Evolutionary conservation across 1,284 basidiomycete species (phyloP).

Genomic region (Marasmius sp.): DNA sequence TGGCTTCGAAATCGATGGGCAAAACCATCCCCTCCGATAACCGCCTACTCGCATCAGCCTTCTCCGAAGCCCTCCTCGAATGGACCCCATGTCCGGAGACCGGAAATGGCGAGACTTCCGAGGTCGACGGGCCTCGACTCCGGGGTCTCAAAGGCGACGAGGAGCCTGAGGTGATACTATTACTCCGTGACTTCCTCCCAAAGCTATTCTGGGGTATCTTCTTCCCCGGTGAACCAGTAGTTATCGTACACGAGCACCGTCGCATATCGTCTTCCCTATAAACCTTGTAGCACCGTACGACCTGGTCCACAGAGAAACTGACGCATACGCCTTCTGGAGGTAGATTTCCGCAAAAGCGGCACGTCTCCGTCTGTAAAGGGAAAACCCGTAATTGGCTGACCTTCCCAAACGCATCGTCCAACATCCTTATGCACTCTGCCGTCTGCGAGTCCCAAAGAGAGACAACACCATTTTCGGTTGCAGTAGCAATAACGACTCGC

Average conservation of each 20-base stretch:
- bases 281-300: conserved; percentile 60
- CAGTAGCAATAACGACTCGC: conserved; percentile 57
- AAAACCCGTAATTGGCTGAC: conserved; percentile 55
- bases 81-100: conserved; percentile 77
- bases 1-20: conserved; percentile 50
- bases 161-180: conserved; percentile 50
- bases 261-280: conserved; percentile 59
- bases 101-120: conserved; percentile 60
- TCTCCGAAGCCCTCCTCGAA: conserved; percentile 68
- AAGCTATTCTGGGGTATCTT: conserved; percentile 43
- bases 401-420: conserved; percentile 58
- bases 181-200: conserved; percentile 58
- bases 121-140: conserved; percentile 42
- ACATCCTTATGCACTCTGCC: conserved; percentile 56
- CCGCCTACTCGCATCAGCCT: conserved; percentile 49
- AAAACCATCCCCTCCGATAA: conserved; percentile 51
- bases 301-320: conserved; percentile 60
- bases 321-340: conserved; percentile 63
- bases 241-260: conserved; percentile 63
- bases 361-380: conserved; percentile 50
- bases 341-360: conserved; percentile 66
- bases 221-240: conserved; percentile 36
- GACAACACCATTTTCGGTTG: conserved; percentile 65
- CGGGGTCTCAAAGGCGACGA: conserved; percentile 46
- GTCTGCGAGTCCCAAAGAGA: conserved; percentile 69